Evolutionary conservation across 2,329 filamentous ascomycete genomes (phyloP), one percentile per base, ranked within the genome.

Genomic region (Fusarium chaquense): DNA sequence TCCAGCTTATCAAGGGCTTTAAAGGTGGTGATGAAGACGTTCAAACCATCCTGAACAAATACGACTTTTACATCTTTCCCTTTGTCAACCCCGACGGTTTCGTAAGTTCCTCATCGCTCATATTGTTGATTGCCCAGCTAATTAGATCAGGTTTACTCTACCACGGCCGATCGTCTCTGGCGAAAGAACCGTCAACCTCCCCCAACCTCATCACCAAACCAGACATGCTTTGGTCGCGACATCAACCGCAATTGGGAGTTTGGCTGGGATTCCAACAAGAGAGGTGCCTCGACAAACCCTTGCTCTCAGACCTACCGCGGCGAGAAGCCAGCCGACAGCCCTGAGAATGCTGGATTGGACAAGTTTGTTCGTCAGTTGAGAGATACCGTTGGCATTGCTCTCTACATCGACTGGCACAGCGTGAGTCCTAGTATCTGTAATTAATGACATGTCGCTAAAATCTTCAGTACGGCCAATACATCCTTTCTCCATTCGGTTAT

Each of bases 41-140:
- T 18, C 78, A 76, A 51, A 75, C 78, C 2, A 81, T 84, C 60
- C 80, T 89, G 38, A 82, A 89, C 76, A 84, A 81, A 51, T 89
- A 87, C 69, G 86, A 88, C 75, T 88, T 84, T 71, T 87, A 85
- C 76, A 83, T 88, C 75, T 80, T 85, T 54, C 83, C 83, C 3
- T 75, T 85, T 32, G 81, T 83, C 20, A 85, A 85, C 72, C 83
- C 84, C 3, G 83, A 85, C 67, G 83, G 62, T 2, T 65, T 65
- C n/a, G 78, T 80, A 68, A 59, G 66, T 49, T 13, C 1, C 2
- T 4, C 3, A 3, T 7, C 9, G 5, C 5, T 15, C 16, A 5
- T 5, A n/a, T 26, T 20, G 7, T 16, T 6, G n/a, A 18, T 26
- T 3, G 4, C 8, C 1, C 2, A 11, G 20, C 64, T 71, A 51